Conservation (phyloP, 192 early-diverging fungal species). For the Spizellomyces punctatus region DNA sequence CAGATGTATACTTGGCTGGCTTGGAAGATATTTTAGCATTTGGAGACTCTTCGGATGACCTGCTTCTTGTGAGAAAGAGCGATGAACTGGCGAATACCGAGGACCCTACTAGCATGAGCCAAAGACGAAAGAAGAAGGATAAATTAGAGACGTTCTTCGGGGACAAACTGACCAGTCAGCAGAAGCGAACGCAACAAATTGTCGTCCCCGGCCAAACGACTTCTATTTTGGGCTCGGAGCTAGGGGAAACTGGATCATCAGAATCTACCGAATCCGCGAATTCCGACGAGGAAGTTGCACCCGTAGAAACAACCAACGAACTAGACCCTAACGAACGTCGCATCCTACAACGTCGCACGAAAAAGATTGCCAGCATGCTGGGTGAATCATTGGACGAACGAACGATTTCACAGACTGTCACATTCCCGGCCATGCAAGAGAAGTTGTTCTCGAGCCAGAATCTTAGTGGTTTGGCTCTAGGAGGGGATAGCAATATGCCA, state of each 20-base stretch:
- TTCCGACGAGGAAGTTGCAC: neutral
- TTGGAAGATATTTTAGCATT: neutral
- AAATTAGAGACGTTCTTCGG: slow-evolving; percentile 42
- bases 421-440: slow-evolving; percentile 13
- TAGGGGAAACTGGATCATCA: neutral
- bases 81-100: neutral
- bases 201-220: neutral
- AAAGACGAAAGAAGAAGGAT: slow-evolving; percentile 43
- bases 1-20: neutral
- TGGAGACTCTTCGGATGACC: neutral
- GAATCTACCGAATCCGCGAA: neutral
- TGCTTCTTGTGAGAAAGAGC: neutral
- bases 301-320: slow-evolving; percentile 45
- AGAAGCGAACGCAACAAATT: slow-evolving; percentile 30
- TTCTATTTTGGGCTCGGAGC: neutral
- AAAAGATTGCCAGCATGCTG: slow-evolving; percentile 62
- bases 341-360: slow-evolving; percentile 58
- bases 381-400: slow-evolving; percentile 61
- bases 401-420: slow-evolving; percentile 37
- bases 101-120: neutral
- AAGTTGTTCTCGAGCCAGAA: neutral
- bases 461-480: too few relatives aligned
- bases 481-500: neutral
- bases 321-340: slow-evolving; percentile 58
- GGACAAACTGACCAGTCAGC: slow-evolving; percentile 29